A percentile compares a stretch with the other conserved stretches of the same genome.
phyloP scores from a whole-genome alignment of 129 eudicot genomes.

The Helichrysum umbraculigerum region DNA sequence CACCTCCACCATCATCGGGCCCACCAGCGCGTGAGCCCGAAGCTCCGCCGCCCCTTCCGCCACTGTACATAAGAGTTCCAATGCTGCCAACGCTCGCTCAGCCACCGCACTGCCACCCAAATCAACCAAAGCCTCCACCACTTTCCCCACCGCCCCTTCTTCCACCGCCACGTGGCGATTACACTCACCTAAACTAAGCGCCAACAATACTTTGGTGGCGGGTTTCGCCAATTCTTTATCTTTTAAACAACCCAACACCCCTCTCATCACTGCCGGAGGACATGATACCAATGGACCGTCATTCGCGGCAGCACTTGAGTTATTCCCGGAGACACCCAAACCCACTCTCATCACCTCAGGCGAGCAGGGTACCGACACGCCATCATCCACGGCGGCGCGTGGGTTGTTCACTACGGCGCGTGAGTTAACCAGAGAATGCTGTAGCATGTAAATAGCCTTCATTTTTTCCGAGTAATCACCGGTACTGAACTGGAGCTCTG shows the following conservation, averaged over 20 bases:
- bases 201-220: conserved; percentile 71
- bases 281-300: conserved; percentile 36
- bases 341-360: neutral
- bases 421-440: conserved; percentile 55
- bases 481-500: conserved; percentile 65
- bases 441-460: conserved; percentile 64
- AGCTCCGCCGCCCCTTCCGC: conserved; percentile 87
- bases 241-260: conserved; percentile 51
- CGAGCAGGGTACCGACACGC: neutral
- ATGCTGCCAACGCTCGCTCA: conserved; percentile 77
- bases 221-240: conserved; percentile 43
- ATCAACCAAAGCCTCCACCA: conserved; percentile 83
- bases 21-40: conserved; percentile 80
- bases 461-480: conserved; percentile 49
- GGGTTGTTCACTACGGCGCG: conserved; percentile 34
- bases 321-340: neutral
- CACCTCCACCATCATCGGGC: conserved; percentile 89
- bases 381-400: neutral
- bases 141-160: conserved; percentile 76
- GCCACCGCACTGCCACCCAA: conserved; percentile 74
- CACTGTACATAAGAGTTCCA: conserved; percentile 79
- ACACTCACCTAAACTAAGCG: conserved; percentile 62
- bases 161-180: conserved; percentile 78
- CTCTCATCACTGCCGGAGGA: conserved; percentile 61
- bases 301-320: conserved; percentile 42